A percentile compares a stretch with the other conserved stretches of the same genome.
Evolutionary conservation across 1,284 basidiomycete species (phyloP).

Genomic region (Ustilago crameri): DNA sequence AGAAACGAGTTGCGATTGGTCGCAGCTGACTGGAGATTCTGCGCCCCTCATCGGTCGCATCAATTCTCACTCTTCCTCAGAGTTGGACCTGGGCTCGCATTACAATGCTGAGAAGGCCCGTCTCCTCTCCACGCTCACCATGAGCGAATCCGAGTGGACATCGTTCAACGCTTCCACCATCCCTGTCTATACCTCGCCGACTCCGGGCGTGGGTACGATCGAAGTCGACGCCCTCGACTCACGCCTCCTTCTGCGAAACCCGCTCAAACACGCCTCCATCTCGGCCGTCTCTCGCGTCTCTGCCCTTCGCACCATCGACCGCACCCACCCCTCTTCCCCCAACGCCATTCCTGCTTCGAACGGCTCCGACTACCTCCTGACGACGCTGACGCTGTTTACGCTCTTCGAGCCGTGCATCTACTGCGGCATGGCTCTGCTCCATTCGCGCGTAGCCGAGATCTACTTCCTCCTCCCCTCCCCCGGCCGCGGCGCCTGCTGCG

Average conservation of each 20-base stretch:
- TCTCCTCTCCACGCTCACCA: conserved; percentile 10
- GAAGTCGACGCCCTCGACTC: conserved; percentile 57
- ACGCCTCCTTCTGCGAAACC: conserved; percentile 48
- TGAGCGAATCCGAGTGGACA: conserved; percentile 23
- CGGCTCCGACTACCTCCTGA: conserved; percentile 65
- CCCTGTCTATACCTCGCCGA: conserved; percentile 4
- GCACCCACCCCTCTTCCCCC: neutral
- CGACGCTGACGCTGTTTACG: conserved; percentile 55
- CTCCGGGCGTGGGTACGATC: conserved; percentile 18
- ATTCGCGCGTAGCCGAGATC: conserved; percentile 58
- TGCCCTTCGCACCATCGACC: conserved; percentile 19
- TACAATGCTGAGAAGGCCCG: neutral
- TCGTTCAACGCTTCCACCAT: conserved; percentile 1
- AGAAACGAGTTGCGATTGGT: conserved; percentile 26
- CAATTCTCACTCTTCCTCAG: neutral
- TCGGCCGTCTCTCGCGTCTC: conserved; percentile 21
- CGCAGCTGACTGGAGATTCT: conserved; percentile 4
- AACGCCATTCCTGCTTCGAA: conserved; percentile 23
- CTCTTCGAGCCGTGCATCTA: conserved; percentile 66
- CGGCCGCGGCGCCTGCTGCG: conserved; percentile 60
- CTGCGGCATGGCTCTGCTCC: conserved; percentile 66
- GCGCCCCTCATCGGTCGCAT: conserved; percentile 29
- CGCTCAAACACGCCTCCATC: conserved; percentile 61
- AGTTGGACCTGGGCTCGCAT: neutral
- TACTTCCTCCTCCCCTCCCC: conserved; percentile 60